phyloP scores from a whole-genome alignment of 192 early-diverging fungal species.

The Borealophlyctis nickersoniae region DNA sequence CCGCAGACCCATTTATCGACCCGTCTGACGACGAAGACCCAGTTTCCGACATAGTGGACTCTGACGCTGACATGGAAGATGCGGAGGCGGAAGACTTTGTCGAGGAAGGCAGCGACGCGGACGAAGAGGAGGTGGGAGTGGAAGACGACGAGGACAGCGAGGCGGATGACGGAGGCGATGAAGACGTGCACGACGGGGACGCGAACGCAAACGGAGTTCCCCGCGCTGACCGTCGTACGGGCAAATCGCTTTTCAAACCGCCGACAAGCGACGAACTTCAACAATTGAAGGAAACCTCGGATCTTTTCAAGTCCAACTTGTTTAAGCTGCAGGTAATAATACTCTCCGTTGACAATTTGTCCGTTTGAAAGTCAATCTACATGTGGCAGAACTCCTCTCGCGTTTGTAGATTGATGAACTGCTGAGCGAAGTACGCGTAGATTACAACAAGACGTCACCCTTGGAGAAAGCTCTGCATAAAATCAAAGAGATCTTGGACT shows the following conservation, averaged over 20 bases:
- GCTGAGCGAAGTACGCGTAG: constrained; percentile 59
- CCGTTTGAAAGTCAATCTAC: constrained; percentile 21
- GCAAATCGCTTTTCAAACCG: constrained; percentile 20
- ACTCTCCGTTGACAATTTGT: background rate
- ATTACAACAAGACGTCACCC: constrained; percentile 50
- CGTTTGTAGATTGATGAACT: constrained; percentile 64
- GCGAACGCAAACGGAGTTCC: constrained; percentile 41
- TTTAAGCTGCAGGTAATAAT: constrained; percentile 76
- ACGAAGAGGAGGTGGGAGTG: constrained; percentile 40
- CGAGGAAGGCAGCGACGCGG: constrained; percentile 44
- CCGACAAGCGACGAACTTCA: constrained; percentile 81
- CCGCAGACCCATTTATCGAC: constrained; percentile 24
- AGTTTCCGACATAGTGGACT: constrained; percentile 10
- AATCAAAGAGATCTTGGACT: constrained; percentile 68
- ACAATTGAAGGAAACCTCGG: constrained; percentile 73
- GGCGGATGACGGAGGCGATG: constrained; percentile 33
- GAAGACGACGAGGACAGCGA: constrained; percentile 40
- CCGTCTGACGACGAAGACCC: constrained; percentile 43
- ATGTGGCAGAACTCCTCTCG: constrained; percentile 31
- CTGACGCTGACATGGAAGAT: constrained; percentile 16
- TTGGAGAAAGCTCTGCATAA: constrained; percentile 65
- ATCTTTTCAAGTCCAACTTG: constrained; percentile 86
- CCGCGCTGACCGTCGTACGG: constrained; percentile 35
- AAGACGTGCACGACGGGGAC: constrained; percentile 26
- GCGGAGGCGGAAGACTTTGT: constrained; percentile 34